Base-by-base conservation (phyloP, 768 basidiomycete species). In the Suillus weaverae region DNA sequence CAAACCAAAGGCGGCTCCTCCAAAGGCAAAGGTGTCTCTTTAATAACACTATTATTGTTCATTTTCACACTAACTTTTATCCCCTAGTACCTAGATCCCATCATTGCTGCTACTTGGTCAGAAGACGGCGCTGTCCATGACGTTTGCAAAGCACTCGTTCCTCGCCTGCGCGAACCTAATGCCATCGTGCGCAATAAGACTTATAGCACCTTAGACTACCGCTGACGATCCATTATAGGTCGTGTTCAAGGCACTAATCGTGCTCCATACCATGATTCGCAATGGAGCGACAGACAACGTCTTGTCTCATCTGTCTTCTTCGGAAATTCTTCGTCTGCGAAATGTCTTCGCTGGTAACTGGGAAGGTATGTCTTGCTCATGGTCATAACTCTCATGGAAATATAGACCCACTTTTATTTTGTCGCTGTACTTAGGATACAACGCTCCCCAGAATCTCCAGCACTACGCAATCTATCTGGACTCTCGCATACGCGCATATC, bases 241-340 rank as follows among this genome's bases (percentile, higher is more conserved):
- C 69, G 95, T 94, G n/a, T 98, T 99, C 86, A 99, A 99, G 74
- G 95, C 95, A 0, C 81, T 99, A 69, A 90, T 99, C 70, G 94
- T 97, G 4, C 81, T 99, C 8, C 97, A 99, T 75, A 94, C 89
- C 38, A 95, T 99, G 93, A 92, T 99, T 74, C 88, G 97, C 33
- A 94, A 93, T 66, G 97, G 97, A n/a, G 85, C 92, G 3, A 97
- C 96, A 7, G 95, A 99, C 81, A 94, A 95, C 73, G 86, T 98
- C 14, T 84, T 98, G 22, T 81, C 86, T 14, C 90, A 95, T 77
- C 85, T 99, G 44, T 89, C 93, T 6, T 85, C 89, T 39, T 84
- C 88, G 2, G 93, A 97, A 69, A 83, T 94, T n/a, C 79, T 99
- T 39, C 85, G 89, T 63, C 78, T 99, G 63, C 84, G 86, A 64